phyloP scores from a whole-genome alignment of 345 rosid species.

The Erucastrum elatum region DNA sequence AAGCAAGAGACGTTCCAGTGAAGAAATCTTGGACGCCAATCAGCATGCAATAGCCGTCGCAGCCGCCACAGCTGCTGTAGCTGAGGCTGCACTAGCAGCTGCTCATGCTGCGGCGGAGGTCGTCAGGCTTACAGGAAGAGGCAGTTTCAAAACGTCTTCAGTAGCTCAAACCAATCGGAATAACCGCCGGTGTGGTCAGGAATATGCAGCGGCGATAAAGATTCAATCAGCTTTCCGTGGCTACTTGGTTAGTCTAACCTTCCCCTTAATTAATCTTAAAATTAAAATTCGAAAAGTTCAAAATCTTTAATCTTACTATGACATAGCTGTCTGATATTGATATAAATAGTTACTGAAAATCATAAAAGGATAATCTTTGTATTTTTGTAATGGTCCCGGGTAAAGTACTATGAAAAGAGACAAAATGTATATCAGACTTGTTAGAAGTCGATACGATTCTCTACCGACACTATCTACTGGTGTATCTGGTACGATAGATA shows the following conservation, averaged over 20 bases:
- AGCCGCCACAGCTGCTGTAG: constrained; percentile 84
- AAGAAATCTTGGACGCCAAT: constrained; percentile 53
- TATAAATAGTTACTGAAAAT: constrained; percentile 2
- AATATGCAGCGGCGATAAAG: constrained; percentile 55
- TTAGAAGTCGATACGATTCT: constrained; percentile 18
- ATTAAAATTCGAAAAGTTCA: neutral
- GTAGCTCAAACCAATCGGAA: constrained; percentile 25
- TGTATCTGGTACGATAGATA: neutral
- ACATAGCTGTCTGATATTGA: constrained; percentile 42
- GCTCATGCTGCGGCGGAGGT: constrained; percentile 97
- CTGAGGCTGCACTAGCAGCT: constrained; percentile 88
- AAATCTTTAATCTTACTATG: neutral
- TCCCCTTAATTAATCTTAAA: neutral
- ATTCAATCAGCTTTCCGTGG: constrained; percentile 96
- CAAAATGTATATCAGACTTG: constrained; percentile 31
- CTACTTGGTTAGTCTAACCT: constrained; percentile 71
- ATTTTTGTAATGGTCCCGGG: constrained; percentile 38
- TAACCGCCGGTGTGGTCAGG: constrained; percentile 44
- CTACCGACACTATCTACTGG: constrained; percentile 33
- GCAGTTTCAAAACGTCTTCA: constrained; percentile 27
- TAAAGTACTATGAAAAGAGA: constrained; percentile 21
- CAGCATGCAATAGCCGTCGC: constrained; percentile 92
- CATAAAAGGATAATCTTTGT: constrained; percentile 23
- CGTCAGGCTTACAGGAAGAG: constrained; percentile 61
- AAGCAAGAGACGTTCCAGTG: constrained; percentile 17